phyloP scores from a whole-genome alignment of 2,329 filamentous ascomycete genomes.

The Neofusicoccum cordaticola region DNA sequence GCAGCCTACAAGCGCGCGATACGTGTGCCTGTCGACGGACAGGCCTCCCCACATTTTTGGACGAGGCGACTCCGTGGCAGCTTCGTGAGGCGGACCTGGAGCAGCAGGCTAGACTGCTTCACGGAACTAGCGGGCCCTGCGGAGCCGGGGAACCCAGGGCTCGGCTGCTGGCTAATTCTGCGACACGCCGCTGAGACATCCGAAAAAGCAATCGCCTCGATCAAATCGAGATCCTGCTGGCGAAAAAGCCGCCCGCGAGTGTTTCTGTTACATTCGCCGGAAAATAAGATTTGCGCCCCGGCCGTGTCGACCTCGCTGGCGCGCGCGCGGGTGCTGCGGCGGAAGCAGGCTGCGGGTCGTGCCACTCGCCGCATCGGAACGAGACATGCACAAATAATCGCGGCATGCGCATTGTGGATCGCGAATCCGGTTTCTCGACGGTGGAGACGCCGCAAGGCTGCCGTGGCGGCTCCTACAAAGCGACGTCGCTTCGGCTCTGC shows the following conservation, averaged over 20 bases:
- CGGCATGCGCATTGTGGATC: conserved; percentile 6
- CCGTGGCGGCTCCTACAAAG: neutral
- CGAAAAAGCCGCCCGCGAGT: neutral
- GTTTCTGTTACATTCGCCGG: neutral
- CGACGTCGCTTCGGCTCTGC: neutral
- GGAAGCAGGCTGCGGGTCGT: neutral
- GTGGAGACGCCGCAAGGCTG: conserved; percentile 1
- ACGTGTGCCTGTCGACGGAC: conserved; percentile 4
- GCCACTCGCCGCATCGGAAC: conserved; percentile 4
- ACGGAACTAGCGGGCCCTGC: neutral
- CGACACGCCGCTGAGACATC: conserved; percentile 11
- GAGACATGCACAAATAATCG: neutral
- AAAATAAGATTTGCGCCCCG: neutral
- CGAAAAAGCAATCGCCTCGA: conserved; percentile 9
- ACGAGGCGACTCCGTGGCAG: neutral
- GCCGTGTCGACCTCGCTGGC: neutral
- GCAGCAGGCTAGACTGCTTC: conserved; percentile 2
- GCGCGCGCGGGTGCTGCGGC: neutral
- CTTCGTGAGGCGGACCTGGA: conserved; percentile 2
- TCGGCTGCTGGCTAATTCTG: conserved; percentile 7
- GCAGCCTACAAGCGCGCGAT: neutral
- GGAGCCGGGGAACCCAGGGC: conserved; percentile 11
- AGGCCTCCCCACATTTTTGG: conserved; percentile 6
- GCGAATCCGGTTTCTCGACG: neutral
- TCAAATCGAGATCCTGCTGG: neutral